A percentile compares a stretch with the other conserved stretches of the same genome.
Evolutionary conservation across 495 filamentous ascomycete genomes (phyloP).

Genomic region (Entonaema liquescens): DNA sequence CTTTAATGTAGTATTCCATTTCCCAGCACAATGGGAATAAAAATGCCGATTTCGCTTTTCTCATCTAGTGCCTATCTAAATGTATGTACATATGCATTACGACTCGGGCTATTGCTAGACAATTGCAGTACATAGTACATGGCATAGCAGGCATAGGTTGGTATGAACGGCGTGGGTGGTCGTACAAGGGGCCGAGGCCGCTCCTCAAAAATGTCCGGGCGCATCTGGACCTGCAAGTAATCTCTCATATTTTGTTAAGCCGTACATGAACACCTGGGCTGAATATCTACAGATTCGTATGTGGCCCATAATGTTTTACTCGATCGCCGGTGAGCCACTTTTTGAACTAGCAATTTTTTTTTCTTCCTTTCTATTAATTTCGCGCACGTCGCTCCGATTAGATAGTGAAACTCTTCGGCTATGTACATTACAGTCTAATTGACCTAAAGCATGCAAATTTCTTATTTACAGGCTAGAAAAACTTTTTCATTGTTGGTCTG

Average conservation of each 20-base stretch:
- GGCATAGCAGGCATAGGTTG: background rate
- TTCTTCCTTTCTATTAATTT: constrained; percentile 20
- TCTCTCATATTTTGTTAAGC: constrained; percentile 31
- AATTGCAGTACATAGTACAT: background rate
- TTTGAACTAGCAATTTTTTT: constrained; percentile 24
- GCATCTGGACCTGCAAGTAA: constrained; percentile 45
- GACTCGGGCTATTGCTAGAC: constrained; percentile 1
- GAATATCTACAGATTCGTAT: constrained; percentile 27
- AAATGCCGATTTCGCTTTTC: constrained; percentile 35
- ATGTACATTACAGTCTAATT: constrained; percentile 16
- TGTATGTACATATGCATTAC: constrained; percentile 31
- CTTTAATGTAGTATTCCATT: constrained; percentile 22
- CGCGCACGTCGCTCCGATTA: constrained; percentile 16
- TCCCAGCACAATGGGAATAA: constrained; percentile 33
- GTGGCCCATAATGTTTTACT: constrained; percentile 25
- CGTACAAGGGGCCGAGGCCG: constrained; percentile 33
- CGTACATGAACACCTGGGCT: constrained; percentile 39
- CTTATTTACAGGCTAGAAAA: constrained; percentile 20
- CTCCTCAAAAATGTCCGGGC: constrained; percentile 36
- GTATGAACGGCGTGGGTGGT: constrained; percentile 13
- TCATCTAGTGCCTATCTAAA: constrained; percentile 15
- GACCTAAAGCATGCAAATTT: constrained; percentile 29
- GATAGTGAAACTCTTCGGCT: constrained; percentile 20
- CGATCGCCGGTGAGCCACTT: constrained; percentile 27
- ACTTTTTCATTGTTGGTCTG: constrained; percentile 14